Conservation (phyloP, 352 stramenopile species). For the Globisporangium iwayamae region DNA sequence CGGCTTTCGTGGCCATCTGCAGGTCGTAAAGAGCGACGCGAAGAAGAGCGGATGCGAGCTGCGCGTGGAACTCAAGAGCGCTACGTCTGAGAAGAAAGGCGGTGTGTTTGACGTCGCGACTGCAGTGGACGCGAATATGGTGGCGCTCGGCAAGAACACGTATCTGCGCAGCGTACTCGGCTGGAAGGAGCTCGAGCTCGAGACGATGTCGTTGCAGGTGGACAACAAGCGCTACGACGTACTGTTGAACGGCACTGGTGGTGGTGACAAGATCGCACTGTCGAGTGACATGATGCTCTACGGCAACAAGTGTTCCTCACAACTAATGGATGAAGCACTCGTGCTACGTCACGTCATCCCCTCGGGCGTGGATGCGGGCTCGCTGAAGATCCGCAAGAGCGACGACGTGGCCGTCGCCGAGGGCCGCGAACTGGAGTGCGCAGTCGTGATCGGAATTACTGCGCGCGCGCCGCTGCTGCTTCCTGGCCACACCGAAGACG, state of each 20-base stretch:
- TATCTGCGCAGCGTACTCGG: slow-evolving; percentile 9
- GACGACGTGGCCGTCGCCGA: slow-evolving; percentile 8
- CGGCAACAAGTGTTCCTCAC: slow-evolving; percentile 12
- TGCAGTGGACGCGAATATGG: slow-evolving; percentile 18
- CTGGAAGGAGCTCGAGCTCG: slow-evolving; percentile 19
- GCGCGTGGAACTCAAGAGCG: not conserved
- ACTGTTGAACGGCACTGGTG: slow-evolving; percentile 8
- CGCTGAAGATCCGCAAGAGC: slow-evolving; percentile 1
- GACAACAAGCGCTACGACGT: slow-evolving; percentile 22
- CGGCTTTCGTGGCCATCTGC: slow-evolving; percentile 12
- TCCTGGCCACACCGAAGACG: slow-evolving; percentile 2
- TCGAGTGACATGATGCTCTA: slow-evolving; percentile 20
- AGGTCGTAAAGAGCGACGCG: slow-evolving; percentile 15
- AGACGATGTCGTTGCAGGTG: slow-evolving; percentile 21
- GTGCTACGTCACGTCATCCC: slow-evolving; percentile 17
- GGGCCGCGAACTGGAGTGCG: slow-evolving; percentile 18
- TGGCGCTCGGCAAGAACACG: slow-evolving; percentile 10
- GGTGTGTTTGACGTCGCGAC: slow-evolving; percentile 17
- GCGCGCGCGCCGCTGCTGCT: slow-evolving; percentile 12
- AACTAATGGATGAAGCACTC: slow-evolving; percentile 13
- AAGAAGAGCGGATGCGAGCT: slow-evolving; percentile 15
- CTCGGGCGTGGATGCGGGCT: slow-evolving; percentile 10
- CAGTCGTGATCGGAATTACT: slow-evolving; percentile 17
- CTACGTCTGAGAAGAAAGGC: not conserved
- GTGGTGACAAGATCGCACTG: not conserved